Percentiles rank a stretch among this genome's conserved stretches.
phyloP scores from a whole-genome alignment of 2,329 filamentous ascomycete genomes.

The Ophiostoma novo-ulmi region DNA sequence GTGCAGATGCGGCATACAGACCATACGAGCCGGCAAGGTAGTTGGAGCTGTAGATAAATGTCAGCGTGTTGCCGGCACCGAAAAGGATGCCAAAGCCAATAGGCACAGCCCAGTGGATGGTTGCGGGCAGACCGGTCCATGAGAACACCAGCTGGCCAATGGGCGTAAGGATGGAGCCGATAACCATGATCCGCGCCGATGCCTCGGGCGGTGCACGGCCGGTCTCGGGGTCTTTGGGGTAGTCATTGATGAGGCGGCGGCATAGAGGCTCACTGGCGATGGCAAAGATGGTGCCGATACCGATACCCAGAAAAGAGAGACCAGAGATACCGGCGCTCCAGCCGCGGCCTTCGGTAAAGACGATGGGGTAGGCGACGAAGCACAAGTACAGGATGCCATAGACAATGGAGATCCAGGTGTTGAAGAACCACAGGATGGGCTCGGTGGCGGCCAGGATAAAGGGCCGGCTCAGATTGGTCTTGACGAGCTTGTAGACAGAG shows the following conservation, averaged over 20 bases:
- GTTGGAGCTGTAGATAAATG: conserved; percentile 74
- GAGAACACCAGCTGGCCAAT: conserved; percentile 80
- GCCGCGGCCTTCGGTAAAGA: conserved; percentile 68
- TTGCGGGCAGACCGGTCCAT: conserved; percentile 74
- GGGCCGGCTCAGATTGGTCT: conserved; percentile 69
- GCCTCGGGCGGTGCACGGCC: conserved; percentile 72
- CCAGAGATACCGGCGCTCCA: conserved; percentile 71
- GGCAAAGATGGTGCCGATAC: conserved; percentile 57
- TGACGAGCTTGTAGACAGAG: conserved; percentile 61
- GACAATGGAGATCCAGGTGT: conserved; percentile 68
- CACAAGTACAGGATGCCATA: conserved; percentile 82
- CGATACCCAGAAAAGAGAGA: conserved; percentile 69
- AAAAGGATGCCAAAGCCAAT: conserved; percentile 72
- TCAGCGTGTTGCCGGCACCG: conserved; percentile 65
- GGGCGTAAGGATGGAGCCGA: conserved; percentile 68
- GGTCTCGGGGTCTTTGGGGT: conserved; percentile 68
- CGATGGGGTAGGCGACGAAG: conserved; percentile 84
- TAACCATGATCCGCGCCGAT: conserved; percentile 72
- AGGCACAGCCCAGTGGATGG: conserved; percentile 73
- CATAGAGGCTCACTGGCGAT: conserved; percentile 65
- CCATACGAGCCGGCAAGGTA: conserved; percentile 72
- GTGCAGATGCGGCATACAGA: conserved; percentile 69
- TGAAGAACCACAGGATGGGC: conserved; percentile 71
- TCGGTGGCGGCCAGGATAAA: conserved; percentile 74
- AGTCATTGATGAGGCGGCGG: conserved; percentile 70